phyloP scores from a whole-genome alignment of 2,329 filamentous ascomycete genomes.

The Dactylellina drechsleri region DNA sequence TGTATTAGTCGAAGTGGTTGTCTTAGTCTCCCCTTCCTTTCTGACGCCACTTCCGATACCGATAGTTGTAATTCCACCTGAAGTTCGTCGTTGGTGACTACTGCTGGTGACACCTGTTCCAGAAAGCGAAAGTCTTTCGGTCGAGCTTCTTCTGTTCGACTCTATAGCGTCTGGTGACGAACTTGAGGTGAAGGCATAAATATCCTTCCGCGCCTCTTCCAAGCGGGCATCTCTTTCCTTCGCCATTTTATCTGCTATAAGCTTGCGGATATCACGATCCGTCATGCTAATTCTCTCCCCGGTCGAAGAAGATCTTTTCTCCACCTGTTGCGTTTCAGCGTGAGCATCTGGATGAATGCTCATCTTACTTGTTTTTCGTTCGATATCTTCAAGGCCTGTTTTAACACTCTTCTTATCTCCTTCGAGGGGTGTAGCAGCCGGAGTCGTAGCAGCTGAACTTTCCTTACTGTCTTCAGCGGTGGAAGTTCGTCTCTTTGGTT shows the following conservation, averaged over 20 bases:
- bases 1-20: constrained; percentile 3
- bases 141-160: constrained; percentile 9
- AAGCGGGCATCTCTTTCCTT: constrained; percentile 21
- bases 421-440: constrained; percentile 42
- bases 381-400: constrained; percentile 34
- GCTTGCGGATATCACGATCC: constrained; percentile 37
- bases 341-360: constrained; percentile 39
- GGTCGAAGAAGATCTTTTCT: constrained; percentile 7
- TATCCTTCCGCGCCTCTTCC: constrained; percentile 35
- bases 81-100: constrained; percentile 45
- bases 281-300: constrained; percentile 18
- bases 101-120: constrained; percentile 1
- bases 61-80: constrained; percentile 37
- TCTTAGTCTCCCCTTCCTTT: constrained; percentile 23
- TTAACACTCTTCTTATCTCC: constrained; percentile 16
- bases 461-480: constrained; percentile 64
- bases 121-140: constrained; percentile 9
- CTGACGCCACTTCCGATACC: constrained; percentile 29
- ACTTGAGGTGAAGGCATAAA: constrained; percentile 40
- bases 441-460: constrained; percentile 28
- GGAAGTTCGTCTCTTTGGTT: constrained; percentile 24
- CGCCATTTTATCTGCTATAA: constrained; percentile 29
- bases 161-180: constrained; percentile 26
- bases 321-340: not conserved
- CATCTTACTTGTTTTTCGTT: constrained; percentile 42